phyloP scores from a whole-genome alignment of 2,329 filamentous ascomycete genomes.

The Myriangium duriaei region DNA sequence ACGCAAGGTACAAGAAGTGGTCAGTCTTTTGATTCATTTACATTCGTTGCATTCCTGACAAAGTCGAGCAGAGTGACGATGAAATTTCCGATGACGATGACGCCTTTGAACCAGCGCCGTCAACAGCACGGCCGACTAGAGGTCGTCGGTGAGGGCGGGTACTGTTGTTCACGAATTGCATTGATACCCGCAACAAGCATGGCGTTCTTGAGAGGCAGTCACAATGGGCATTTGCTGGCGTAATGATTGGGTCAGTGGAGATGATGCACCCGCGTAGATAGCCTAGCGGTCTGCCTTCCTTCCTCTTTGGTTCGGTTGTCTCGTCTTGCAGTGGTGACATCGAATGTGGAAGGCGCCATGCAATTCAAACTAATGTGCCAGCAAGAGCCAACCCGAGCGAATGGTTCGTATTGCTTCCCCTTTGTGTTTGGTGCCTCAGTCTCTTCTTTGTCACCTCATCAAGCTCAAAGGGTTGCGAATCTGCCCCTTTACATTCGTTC shows the following conservation, averaged over 20 bases:
- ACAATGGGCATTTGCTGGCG: no score
- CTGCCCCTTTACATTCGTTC: conserved; percentile 5
- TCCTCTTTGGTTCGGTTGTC: no score
- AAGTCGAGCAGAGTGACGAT: conserved; percentile 23
- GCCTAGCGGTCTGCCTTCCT: no score
- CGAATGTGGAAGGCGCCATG: no score
- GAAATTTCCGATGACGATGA: conserved; percentile 28
- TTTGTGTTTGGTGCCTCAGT: not conserved
- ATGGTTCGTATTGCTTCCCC: no score
- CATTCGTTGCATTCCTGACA: not conserved
- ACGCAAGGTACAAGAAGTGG: conserved; percentile 28
- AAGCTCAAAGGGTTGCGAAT: not conserved
- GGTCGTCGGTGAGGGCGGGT: conserved; percentile 8
- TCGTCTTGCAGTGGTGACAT: no score
- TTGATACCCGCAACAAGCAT: conserved; percentile 6
- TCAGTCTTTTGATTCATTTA: conserved; percentile 17
- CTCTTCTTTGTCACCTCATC: not conserved
- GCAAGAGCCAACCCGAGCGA: no score
- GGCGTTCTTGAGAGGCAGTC: no score
- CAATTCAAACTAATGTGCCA: no score
- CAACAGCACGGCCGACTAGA: conserved; percentile 11
- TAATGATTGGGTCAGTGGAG: no score
- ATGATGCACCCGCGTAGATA: no score
- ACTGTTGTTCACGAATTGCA: not conserved
- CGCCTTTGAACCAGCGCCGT: conserved; percentile 23